Evolutionary conservation across 345 rosid genomes (phyloP), one percentile per base, ranked within the genome.

Genomic region (Eucalyptus sideroxylon): DNA sequence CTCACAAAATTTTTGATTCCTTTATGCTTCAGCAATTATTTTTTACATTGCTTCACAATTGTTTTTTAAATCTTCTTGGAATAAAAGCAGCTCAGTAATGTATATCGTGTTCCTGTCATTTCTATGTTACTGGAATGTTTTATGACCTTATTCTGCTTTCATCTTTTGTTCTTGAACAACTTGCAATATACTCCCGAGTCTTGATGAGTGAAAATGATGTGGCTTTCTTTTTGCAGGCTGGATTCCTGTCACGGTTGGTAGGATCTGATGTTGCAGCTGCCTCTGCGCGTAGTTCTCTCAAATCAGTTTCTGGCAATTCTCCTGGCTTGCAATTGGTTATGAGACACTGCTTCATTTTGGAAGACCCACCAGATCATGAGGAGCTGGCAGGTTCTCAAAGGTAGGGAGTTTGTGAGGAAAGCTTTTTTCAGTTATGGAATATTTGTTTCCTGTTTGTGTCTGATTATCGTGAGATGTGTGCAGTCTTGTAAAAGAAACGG

Each of bases 311-410:
- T 86, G 87, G 94, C 87, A 94, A 90, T 89, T 93, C 98, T 88
- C 92, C 96, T 65, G 96, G 96, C 55, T 19, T 95, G 92, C 94
- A 92, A 92, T 95, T 98, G 92, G 99, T 98, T 88, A 90, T 96
- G 90, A 95, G 93, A 92, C 98, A 98, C 90, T 97, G 98, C 94
- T 96, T 95, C 94, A 88, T 96, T 89, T 94, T 98, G 94, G 98
- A 96, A 93, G 98, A 97, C 92, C 96, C 99, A 87, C 98, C 99
- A 44, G 96, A 93, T 92, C 90, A 92, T 88, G 91, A 94, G 92
- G 96, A 94, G 87, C 91, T 87, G 90, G 53, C 89, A 90, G 93
- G 37, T 88, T 91, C 93, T 82, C 95, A 93, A 87, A 92, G 99
- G 99, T 98, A 92, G 77, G 92, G 88, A 21, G 69, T 86, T 9